Evolutionary conservation across 441 rosid species (phyloP).

Genomic region (Sinapis alba): DNA sequence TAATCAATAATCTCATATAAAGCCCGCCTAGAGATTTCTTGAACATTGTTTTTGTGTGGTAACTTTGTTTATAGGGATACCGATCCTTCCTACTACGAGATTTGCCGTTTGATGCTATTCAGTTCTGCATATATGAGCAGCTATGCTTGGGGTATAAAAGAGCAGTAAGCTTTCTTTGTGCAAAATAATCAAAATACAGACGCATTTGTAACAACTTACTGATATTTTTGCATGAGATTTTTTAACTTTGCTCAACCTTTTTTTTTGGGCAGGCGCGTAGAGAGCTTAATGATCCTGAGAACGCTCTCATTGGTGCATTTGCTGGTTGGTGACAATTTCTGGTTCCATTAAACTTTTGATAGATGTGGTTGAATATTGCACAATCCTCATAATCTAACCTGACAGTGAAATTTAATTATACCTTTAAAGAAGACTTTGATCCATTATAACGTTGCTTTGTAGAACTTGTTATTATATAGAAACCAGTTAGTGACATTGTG

Average conservation of each 20-base stretch:
- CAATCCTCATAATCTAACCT: not conserved
- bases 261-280: constrained; percentile 61
- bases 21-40: no score
- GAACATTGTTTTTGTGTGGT: constrained; percentile 2
- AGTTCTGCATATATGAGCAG: constrained; percentile 97
- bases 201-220: not conserved
- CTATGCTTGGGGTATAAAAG: constrained; percentile 82
- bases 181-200: not conserved
- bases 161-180: constrained; percentile 57
- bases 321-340: constrained; percentile 55
- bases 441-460: not conserved
- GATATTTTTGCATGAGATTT: not conserved
- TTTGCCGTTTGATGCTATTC: constrained; percentile 96
- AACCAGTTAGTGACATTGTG: not conserved
- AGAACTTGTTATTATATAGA: not conserved
- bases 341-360: not conserved
- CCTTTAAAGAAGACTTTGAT: not conserved
- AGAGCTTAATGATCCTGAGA: constrained; percentile 90
- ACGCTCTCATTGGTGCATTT: constrained; percentile 87
- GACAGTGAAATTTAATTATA: not conserved
- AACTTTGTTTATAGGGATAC: constrained; percentile 65
- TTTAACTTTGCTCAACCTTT: constrained; percentile 1
- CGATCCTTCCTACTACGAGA: constrained; percentile 87
- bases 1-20: no score
- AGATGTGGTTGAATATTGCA: not conserved